phyloP scores from a whole-genome alignment of 2,329 filamentous ascomycete genomes.

The Talaromyces pinophilus region DNA sequence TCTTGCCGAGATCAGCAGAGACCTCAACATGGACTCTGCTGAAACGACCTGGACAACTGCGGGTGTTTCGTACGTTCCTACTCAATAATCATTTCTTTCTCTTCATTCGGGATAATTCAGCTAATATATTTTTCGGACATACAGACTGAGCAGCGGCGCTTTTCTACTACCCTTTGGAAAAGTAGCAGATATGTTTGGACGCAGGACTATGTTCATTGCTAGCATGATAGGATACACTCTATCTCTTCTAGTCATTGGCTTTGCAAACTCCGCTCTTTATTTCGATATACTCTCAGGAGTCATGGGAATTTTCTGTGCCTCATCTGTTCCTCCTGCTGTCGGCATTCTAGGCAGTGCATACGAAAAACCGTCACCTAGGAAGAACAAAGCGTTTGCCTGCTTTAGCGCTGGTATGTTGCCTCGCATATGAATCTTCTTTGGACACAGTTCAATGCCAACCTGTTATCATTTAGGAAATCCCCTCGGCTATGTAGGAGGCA shows the following conservation, averaged over 20 bases:
- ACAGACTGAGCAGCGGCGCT: conserved; percentile 61
- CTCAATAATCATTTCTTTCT: neutral
- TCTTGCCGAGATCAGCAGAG: conserved; percentile 60
- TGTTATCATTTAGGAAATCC: conserved; percentile 49
- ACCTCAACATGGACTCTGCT: conserved; percentile 64
- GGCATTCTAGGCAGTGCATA: conserved; percentile 67
- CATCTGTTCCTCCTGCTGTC: conserved; percentile 64
- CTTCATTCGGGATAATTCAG: neutral
- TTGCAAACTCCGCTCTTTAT: conserved; percentile 59
- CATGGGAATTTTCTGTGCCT: conserved; percentile 64
- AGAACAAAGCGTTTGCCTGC: conserved; percentile 66
- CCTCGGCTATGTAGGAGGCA: conserved; percentile 58
- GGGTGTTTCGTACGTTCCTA: conserved; percentile 54
- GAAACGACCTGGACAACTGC: conserved; percentile 69
- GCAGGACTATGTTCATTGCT: conserved; percentile 60
- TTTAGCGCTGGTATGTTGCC: conserved; percentile 49
- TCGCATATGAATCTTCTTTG: neutral
- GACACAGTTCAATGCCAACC: neutral
- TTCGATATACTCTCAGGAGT: conserved; percentile 65
- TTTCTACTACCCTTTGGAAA: conserved; percentile 68
- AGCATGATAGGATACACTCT: conserved; percentile 62
- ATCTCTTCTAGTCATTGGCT: conserved; percentile 60
- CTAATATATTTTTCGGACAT: neutral
- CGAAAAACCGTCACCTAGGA: conserved; percentile 60
- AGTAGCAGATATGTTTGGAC: conserved; percentile 66